Base-by-base conservation (phyloP, 1,139 yeast genomes). In the Hemisphaericaspora xylanilytica region DNA sequence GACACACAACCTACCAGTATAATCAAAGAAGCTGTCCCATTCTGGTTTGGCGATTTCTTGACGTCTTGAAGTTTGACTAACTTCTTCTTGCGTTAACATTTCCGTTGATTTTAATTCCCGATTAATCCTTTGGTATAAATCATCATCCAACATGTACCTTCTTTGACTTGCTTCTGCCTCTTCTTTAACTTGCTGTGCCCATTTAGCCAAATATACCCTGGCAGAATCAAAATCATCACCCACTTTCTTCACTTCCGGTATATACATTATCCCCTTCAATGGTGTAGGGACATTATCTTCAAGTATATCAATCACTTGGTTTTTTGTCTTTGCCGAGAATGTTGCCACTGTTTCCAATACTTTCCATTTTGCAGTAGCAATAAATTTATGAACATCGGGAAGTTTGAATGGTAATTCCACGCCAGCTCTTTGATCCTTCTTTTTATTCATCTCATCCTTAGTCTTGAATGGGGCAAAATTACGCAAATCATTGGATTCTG, bases 151-250 rank as follows among this genome's bases (percentile, higher is more conserved):
- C 48, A 80, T 75, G 45, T 77, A 76, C 49, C 70, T 69, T 33
- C 74, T 69, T 44, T 85, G 81, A 35, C 85, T 78, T 48, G 75
- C 77, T 52, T 87, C 94, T 1, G 96, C 95, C 56, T 92, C 96
- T 53, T 89, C 94, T 50, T 92, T 94, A 18, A 92, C 95, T 29
- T 89, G 89, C 52, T 88, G 77, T 0, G 98, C 97, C 98, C 98
- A 92, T 65, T 89, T 89, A 4, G 98, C 97, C 44, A 92, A 69
- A 58, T 89, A 92, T 3, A 89, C 85, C 38, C 90, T 74, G 0
- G 97, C 97, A 35, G 92, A 81, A 53, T 90, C 97, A 57, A 89
- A 92, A 47, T 92, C 98, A 48, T 88, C 89, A 41, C 94, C 88
- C 20, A 90, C 78, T 40, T 73, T 76, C 50, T 73, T 76, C 4